These are phyloP conservation scores for Alternaria brassicicola DNA, from an alignment of 2,329 filamentous ascomycete genomes.

Conservation along the genomic window DNA sequence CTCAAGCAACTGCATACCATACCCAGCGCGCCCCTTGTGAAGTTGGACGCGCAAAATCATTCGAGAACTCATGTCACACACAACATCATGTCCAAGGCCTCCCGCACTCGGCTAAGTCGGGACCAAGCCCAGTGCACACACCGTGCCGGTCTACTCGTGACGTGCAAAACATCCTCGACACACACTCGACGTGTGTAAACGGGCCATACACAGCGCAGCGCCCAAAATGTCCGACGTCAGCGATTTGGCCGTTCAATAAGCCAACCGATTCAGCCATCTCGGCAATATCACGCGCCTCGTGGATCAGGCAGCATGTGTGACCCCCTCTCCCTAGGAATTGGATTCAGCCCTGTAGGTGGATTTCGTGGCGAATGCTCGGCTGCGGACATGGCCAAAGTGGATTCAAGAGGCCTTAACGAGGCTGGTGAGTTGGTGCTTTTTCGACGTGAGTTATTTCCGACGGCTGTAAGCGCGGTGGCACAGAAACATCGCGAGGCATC, in stretches of 20 bases:
- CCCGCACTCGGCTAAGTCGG: conserved; percentile 33
- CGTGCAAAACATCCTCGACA: conserved; percentile 22
- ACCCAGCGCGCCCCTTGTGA: not conserved
- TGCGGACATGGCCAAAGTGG: conserved; percentile 7
- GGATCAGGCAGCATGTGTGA: not conserved
- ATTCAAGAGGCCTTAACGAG: not conserved
- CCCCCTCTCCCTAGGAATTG: not conserved
- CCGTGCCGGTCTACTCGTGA: conserved; percentile 25
- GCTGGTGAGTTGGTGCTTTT: conserved; percentile 4
- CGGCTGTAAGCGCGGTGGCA: not conserved
- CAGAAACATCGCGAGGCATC: not conserved
- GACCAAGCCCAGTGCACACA: conserved; percentile 8
- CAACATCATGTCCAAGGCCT: conserved; percentile 20
- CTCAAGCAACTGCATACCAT: not conserved
- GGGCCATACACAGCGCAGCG: conserved; percentile 14
- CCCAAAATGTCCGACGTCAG: conserved; percentile 19
- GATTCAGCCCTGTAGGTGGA: conserved; percentile 12
- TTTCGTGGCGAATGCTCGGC: conserved; percentile 16
- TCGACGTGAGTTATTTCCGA: conserved; percentile 13
- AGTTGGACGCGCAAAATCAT: not conserved
- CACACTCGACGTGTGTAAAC: conserved; percentile 17
- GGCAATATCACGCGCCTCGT: conserved; percentile 16
- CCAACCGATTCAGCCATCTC: conserved; percentile 8
- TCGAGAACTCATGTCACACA: conserved; percentile 13
- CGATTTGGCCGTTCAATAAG: conserved; percentile 10